Evolutionary conservation across 257 asterid species (phyloP).

Genomic region (Jaltomata sinuosa): DNA sequence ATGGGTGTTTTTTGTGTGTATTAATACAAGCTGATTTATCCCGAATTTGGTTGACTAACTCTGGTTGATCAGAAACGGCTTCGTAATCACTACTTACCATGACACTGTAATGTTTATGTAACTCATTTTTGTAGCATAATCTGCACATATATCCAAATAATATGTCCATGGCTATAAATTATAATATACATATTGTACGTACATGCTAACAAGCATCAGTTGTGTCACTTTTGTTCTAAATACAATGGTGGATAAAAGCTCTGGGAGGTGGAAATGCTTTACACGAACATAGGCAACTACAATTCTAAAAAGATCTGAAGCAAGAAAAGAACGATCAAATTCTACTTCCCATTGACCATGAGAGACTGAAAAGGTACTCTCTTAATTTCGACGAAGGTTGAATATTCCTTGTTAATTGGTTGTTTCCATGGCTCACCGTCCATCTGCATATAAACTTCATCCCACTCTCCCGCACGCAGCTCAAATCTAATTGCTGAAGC

Average conservation of each 20-base stretch:
- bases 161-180: not conserved
- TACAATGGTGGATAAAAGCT: not conserved
- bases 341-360: slow-evolving; percentile 41
- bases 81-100: too few relatives aligned
- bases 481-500: slow-evolving; percentile 77
- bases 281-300: not conserved
- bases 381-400: slow-evolving; percentile 63
- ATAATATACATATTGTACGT: not conserved
- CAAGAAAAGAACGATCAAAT: not conserved
- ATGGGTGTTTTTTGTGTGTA: too few relatives aligned
- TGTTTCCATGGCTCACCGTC: slow-evolving; percentile 98
- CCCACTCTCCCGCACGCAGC: slow-evolving; percentile 93
- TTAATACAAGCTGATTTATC: too few relatives aligned
- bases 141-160: not conserved
- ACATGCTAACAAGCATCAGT: not conserved
- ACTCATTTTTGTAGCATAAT: not conserved
- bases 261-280: not conserved
- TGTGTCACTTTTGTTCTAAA: not conserved
- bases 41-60: too few relatives aligned
- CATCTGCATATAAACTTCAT: slow-evolving; percentile 69
- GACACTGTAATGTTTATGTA: not conserved
- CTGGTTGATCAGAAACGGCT: too few relatives aligned
- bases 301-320: not conserved
- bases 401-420: slow-evolving; percentile 59
- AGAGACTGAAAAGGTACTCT: slow-evolving; percentile 52